Conservation (phyloP, 2,329 filamentous ascomycete genomes). For the Sporothrix schenckii region DNA sequence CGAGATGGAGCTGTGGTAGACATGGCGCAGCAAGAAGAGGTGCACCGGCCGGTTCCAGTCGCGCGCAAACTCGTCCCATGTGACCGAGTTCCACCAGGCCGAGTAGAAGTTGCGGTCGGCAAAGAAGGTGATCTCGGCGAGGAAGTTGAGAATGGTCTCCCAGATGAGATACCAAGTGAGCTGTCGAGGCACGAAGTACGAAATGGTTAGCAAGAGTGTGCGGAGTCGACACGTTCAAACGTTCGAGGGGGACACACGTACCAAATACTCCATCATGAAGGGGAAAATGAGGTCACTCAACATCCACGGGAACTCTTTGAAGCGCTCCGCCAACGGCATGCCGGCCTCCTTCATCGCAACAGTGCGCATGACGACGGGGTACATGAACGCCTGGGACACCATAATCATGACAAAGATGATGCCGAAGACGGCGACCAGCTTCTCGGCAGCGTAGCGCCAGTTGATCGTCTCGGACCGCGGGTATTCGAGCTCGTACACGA, state of each 20-base stretch:
- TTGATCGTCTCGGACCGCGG: slow-evolving; percentile 68
- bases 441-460: slow-evolving; percentile 76
- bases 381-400: slow-evolving; percentile 75
- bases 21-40: slow-evolving; percentile 74
- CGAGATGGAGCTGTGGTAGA: slow-evolving; percentile 77
- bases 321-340: slow-evolving; percentile 62
- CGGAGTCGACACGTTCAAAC: too few relatives aligned
- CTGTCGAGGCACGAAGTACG: slow-evolving; percentile 36
- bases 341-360: slow-evolving; percentile 68
- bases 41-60: slow-evolving; percentile 81
- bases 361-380: slow-evolving; percentile 70
- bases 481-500: slow-evolving; percentile 80
- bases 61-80: slow-evolving; percentile 76
- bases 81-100: slow-evolving; percentile 64
- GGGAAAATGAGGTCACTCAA: slow-evolving; percentile 76
- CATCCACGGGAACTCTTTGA: slow-evolving; percentile 72
- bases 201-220: too few relatives aligned
- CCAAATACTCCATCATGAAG: slow-evolving; percentile 75
- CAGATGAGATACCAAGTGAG: slow-evolving; percentile 82
- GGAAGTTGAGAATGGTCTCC: slow-evolving; percentile 72
- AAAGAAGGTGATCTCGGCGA: slow-evolving; percentile 76
- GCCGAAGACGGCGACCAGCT: slow-evolving; percentile 69
- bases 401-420: slow-evolving; percentile 79
- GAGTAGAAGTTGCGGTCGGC: slow-evolving; percentile 74
- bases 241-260: slow-evolving; percentile 37